phyloP scores from a whole-genome alignment of 495 filamentous ascomycete species.

The Monascus purpureus region DNA sequence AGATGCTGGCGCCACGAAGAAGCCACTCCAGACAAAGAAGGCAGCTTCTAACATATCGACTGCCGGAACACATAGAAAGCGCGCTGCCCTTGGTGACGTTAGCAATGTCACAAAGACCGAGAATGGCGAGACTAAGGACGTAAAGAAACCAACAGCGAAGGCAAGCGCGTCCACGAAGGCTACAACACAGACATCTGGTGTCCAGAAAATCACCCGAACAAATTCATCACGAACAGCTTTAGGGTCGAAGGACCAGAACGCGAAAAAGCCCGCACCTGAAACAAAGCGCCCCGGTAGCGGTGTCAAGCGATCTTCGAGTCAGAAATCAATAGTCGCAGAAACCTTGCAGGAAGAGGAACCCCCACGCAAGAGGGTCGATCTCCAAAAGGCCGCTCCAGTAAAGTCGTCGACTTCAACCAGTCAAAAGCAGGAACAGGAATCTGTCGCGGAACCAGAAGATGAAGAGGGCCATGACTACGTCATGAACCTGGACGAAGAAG shows the following conservation, averaged over 20 bases:
- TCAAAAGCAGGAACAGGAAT: constrained; percentile 11
- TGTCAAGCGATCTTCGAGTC: constrained; percentile 47
- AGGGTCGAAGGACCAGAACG: constrained; percentile 46
- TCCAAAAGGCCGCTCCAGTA: constrained; percentile 20
- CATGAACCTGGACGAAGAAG: constrained; percentile 67
- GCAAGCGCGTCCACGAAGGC: constrained; percentile 63
- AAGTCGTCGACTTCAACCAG: constrained; percentile 1
- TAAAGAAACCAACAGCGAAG: constrained; percentile 57
- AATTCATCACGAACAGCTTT: constrained; percentile 50
- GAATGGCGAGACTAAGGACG: constrained; percentile 39
- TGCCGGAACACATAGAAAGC: constrained; percentile 42
- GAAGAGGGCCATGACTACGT: constrained; percentile 31
- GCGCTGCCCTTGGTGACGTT: constrained; percentile 76
- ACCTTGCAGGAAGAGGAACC: constrained; percentile 41
- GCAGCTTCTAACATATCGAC: constrained; percentile 36
- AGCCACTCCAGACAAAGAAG: constrained; percentile 64
- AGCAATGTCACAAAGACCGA: constrained; percentile 86
- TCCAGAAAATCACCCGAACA: constrained; percentile 62
- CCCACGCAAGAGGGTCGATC: constrained; percentile 37
- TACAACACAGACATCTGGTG: constrained; percentile 50
- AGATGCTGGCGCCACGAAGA: constrained; percentile 45
- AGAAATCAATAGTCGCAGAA: constrained; percentile 45
- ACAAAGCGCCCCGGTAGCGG: constrained; percentile 60
- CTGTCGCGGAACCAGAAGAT: constrained; percentile 21
- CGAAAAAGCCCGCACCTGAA: constrained; percentile 45